Conservation (phyloP, 331 rosid species). For the Quercus lobata region DNA sequence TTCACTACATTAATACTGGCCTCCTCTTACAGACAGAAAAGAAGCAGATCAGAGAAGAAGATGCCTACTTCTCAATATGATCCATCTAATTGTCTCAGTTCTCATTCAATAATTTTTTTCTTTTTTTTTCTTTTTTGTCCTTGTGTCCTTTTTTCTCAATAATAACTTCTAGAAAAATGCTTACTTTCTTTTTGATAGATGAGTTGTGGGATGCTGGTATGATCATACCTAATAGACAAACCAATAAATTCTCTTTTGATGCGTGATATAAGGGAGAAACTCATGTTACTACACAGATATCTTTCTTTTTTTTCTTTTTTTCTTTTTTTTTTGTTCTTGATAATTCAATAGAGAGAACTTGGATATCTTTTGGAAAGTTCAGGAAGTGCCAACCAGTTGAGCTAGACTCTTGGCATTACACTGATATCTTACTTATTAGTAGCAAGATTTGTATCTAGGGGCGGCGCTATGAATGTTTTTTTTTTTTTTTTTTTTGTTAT, state of each 20-base stretch:
- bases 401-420: too few relatives aligned
- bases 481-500: too few relatives aligned
- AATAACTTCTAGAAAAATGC: background rate
- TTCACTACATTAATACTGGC: background rate
- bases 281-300: background rate
- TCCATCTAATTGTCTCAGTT: background rate
- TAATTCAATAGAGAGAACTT: background rate
- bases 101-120: background rate
- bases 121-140: background rate
- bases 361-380: too few relatives aligned
- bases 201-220: background rate
- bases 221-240: background rate
- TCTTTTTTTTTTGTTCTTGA: too few relatives aligned
- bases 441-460: too few relatives aligned
- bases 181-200: background rate
- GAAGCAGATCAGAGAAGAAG: background rate
- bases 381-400: too few relatives aligned
- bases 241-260: background rate
- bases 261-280: background rate
- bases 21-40: background rate
- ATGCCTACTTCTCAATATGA: background rate
- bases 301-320: too few relatives aligned
- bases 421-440: too few relatives aligned
- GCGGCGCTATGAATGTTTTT: too few relatives aligned
- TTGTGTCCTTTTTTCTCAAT: background rate